Conservation (phyloP, 2,329 filamentous ascomycete genomes). For the Chrysoporthe puriensis region DNA sequence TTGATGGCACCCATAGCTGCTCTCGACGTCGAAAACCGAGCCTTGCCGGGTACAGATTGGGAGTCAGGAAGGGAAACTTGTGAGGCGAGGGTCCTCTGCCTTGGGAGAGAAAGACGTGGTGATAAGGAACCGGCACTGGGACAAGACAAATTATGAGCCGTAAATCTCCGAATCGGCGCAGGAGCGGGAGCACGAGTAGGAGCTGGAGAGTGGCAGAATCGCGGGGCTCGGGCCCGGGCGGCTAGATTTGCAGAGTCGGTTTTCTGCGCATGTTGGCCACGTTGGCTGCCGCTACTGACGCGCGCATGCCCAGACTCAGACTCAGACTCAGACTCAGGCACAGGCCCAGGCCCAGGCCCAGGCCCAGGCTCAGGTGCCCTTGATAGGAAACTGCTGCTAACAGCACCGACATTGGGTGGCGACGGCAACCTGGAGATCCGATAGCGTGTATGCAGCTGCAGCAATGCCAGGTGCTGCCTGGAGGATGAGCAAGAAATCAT, state of each 20-base stretch:
- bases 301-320: not conserved
- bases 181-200: slow-evolving; percentile 1
- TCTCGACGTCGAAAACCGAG: slow-evolving; percentile 51
- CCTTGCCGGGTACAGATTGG: slow-evolving; percentile 17
- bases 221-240: slow-evolving; percentile 22
- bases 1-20: slow-evolving; percentile 81
- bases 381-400: not conserved
- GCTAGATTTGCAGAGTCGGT: slow-evolving; percentile 16
- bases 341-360: too few relatives aligned
- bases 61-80: slow-evolving; percentile 13
- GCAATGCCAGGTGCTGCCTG: slow-evolving; percentile 5
- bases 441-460: not conserved
- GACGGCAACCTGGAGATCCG: not conserved
- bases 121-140: not conserved
- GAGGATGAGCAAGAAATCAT: slow-evolving; percentile 11
- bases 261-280: slow-evolving; percentile 5
- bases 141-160: slow-evolving; percentile 15
- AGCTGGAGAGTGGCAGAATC: slow-evolving; percentile 21
- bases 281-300: slow-evolving; percentile 6
- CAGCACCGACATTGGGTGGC: not conserved
- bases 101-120: slow-evolving; percentile 1
- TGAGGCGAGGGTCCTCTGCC: not conserved
- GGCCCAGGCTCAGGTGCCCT: not conserved
- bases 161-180: slow-evolving; percentile 20
- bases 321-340: too few relatives aligned